Percentiles rank a stretch among this genome's conserved stretches.
Evolutionary conservation across 345 rosid species (phyloP).

Genomic region (Rhodomyrtus tomentosa): DNA sequence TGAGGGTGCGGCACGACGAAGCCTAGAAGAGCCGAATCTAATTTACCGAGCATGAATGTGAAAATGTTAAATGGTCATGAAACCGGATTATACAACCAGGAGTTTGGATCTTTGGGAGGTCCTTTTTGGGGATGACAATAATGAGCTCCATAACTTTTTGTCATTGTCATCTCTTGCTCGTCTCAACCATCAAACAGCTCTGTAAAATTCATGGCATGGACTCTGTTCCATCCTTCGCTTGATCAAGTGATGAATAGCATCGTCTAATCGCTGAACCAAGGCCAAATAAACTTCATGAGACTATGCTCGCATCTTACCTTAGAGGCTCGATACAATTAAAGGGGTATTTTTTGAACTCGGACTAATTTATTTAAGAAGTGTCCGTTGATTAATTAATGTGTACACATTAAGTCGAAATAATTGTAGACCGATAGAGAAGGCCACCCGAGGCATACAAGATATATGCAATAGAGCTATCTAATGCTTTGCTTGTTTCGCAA

Average conservation of each 20-base stretch:
- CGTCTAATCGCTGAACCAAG: not conserved
- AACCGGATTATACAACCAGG: not conserved
- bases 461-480: not conserved
- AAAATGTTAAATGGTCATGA: not conserved
- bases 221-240: not conserved
- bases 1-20: conserved; percentile 2
- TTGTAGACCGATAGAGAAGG: not conserved
- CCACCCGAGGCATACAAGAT: not conserved
- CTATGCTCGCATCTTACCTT: not conserved
- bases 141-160: not conserved
- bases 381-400: not conserved
- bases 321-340: not conserved
- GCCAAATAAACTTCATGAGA: not conserved
- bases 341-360: too few relatives aligned
- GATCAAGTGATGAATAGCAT: not conserved
- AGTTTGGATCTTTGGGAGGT: not conserved
- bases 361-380: not conserved
- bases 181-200: not conserved
- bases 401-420: not conserved
- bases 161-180: not conserved
- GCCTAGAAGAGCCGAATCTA: not conserved
- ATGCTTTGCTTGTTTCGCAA: not conserved
- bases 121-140: not conserved
- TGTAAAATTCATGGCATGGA: not conserved
- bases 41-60: not conserved